These are phyloP conservation scores for Zymoseptoria pseudotritici DNA, from an alignment of 2,329 filamentous ascomycete species.

Conservation along the genomic window DNA sequence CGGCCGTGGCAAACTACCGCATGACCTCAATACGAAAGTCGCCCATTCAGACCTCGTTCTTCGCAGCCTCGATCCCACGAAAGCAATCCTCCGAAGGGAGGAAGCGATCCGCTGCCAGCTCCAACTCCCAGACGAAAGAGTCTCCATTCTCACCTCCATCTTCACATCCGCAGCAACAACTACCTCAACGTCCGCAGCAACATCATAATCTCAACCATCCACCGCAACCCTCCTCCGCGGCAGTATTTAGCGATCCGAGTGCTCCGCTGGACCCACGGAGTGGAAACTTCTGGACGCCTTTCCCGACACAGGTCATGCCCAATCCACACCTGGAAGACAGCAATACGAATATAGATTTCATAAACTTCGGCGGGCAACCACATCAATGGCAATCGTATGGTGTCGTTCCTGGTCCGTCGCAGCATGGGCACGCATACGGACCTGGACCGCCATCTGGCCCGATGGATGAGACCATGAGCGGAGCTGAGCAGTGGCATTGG, in stretches of 20 bases:
- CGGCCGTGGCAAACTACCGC: constrained; percentile 23
- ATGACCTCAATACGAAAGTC: constrained; percentile 7
- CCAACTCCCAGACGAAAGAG: constrained; percentile 2
- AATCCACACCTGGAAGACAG: constrained; percentile 11
- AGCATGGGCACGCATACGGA: background rate
- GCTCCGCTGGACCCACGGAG: constrained; percentile 16
- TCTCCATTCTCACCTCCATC: constrained; percentile 19
- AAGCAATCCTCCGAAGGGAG: constrained; percentile 16
- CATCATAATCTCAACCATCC: background rate
- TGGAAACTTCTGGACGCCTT: constrained; percentile 34
- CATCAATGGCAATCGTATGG: constrained; percentile 5
- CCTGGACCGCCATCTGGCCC: constrained; percentile 10
- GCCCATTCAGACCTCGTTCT: constrained; percentile 24
- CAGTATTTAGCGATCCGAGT: constrained; percentile 20
- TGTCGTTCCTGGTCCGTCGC: background rate
- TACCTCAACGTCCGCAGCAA: background rate
- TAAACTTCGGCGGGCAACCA: constrained; percentile 7
- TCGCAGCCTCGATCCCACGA: constrained; percentile 25
- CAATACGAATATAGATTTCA: constrained; percentile 10
- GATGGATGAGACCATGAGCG: constrained; percentile 16
- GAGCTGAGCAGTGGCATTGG: constrained; percentile 16
- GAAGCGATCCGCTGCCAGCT: constrained; percentile 11
- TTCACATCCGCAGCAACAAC: constrained; percentile 7
- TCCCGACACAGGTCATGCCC: constrained; percentile 34
- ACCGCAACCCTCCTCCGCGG: constrained; percentile 17